phyloP scores from a whole-genome alignment of 2,329 filamentous ascomycete genomes.

The Aspergillus transmontanensis region DNA sequence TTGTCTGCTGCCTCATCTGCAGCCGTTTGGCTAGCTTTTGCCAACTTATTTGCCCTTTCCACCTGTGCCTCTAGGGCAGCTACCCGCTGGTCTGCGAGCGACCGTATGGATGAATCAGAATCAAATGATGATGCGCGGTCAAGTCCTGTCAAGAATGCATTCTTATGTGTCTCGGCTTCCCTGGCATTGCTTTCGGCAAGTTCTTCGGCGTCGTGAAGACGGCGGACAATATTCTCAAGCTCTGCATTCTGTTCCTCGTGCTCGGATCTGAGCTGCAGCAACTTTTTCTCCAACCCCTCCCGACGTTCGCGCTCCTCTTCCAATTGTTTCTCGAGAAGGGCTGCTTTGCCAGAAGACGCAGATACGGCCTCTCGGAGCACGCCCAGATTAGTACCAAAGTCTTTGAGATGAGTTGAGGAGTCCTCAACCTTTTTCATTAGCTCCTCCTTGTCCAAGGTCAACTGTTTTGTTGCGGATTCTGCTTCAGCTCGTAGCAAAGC shows the following conservation, averaged over 20 bases:
- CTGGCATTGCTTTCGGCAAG: conserved; percentile 82
- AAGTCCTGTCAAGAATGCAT: conserved; percentile 79
- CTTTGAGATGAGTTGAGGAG: conserved; percentile 66
- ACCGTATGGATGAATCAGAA: conserved; percentile 36
- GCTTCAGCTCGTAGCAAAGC: conserved; percentile 77
- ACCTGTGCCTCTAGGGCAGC: conserved; percentile 77
- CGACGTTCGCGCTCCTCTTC: conserved; percentile 74
- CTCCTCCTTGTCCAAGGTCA: conserved; percentile 86
- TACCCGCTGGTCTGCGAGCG: conserved; percentile 59
- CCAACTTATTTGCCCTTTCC: conserved; percentile 73
- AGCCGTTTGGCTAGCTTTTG: conserved; percentile 85
- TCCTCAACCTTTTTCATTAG: conserved; percentile 70
- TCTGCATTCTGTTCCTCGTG: conserved; percentile 80
- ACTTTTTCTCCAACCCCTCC: conserved; percentile 74
- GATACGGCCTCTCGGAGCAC: conserved; percentile 76
- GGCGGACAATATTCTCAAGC: conserved; percentile 71
- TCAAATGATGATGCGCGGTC: conserved; percentile 65
- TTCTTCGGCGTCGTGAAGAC: conserved; percentile 83
- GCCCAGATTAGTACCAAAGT: conserved; percentile 70
- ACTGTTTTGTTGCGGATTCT: conserved; percentile 69
- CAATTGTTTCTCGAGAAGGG: conserved; percentile 76
- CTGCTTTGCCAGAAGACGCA: conserved; percentile 76
- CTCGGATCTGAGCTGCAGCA: conserved; percentile 75
- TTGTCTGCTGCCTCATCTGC: conserved; percentile 86
- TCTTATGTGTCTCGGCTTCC: conserved; percentile 82